Evolutionary conservation across 306 rosid genomes (phyloP).

Genomic region (Quercus berberidifolia): DNA sequence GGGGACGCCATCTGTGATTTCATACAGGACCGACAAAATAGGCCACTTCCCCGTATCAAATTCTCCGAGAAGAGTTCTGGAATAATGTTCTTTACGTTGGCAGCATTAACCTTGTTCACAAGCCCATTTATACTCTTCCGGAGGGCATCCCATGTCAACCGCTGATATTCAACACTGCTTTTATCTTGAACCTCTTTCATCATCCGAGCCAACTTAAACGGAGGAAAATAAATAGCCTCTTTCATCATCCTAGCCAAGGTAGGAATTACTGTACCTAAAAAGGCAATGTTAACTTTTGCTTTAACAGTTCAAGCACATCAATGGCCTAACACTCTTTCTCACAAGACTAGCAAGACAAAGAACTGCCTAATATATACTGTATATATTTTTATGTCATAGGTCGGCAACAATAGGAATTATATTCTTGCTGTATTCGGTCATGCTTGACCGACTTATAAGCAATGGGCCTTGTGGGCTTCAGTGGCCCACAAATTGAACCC

Average conservation of each 20-base stretch:
- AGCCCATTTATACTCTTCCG: constrained; percentile 93
- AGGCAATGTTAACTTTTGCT: constrained; percentile 4
- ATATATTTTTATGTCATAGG: no score
- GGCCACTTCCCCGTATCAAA: constrained; percentile 85
- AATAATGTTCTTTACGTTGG: constrained; percentile 80
- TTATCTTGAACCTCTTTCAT: constrained; percentile 88
- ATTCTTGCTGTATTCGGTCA: no score
- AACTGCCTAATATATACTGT: no score
- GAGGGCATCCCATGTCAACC: constrained; percentile 97
- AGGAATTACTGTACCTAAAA: constrained; percentile 1
- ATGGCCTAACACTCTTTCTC: no score
- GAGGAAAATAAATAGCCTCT: constrained; percentile 37
- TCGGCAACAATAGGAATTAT: no score
- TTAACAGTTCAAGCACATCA: no score
- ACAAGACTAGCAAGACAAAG: no score
- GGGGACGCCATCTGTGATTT: constrained; percentile 97
- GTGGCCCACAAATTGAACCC: no score
- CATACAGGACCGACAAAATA: constrained; percentile 93
- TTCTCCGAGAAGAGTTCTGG: constrained; percentile 80
- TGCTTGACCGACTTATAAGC: no score
- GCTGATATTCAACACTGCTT: constrained; percentile 77
- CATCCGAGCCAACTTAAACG: constrained; percentile 92
- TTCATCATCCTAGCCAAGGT: neutral
- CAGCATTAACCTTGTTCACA: constrained; percentile 90
- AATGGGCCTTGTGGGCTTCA: no score